phyloP scores from a whole-genome alignment of 805 yeast species.

The Scheffersomyces amazonensis region DNA sequence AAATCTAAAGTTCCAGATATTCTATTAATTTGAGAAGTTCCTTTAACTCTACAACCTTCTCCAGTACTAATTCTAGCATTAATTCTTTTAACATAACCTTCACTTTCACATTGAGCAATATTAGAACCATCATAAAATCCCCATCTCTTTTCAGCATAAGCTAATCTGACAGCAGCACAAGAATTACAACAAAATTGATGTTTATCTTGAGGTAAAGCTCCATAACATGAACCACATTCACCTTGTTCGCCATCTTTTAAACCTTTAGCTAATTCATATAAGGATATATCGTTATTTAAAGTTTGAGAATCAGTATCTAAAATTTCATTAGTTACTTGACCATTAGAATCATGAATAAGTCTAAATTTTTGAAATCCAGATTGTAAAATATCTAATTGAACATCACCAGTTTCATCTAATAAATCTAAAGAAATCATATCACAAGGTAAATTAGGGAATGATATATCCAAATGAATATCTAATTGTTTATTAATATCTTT shows the following conservation, averaged over 20 bases:
- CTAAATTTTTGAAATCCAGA: slow-evolving; percentile 74
- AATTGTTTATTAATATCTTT: slow-evolving; percentile 71
- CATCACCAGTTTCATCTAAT: slow-evolving; percentile 85
- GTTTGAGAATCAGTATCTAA: slow-evolving; percentile 21
- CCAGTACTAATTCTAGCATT: slow-evolving; percentile 46
- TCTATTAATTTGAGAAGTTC: slow-evolving; percentile 75
- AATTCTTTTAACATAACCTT: slow-evolving; percentile 73
- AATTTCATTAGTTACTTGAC: slow-evolving; percentile 17
- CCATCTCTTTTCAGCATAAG: slow-evolving; percentile 80
- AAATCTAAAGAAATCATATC: slow-evolving; percentile 77
- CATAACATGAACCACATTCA: slow-evolving; percentile 90
- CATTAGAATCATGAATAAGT: slow-evolving; percentile 49
- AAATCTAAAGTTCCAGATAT: slow-evolving; percentile 90
- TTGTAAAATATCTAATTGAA: slow-evolving; percentile 67
- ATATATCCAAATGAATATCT: slow-evolving; percentile 76
- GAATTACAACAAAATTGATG: slow-evolving; percentile 73
- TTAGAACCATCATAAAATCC: slow-evolving; percentile 85
- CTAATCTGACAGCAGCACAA: slow-evolving; percentile 76
- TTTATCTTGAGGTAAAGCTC: slow-evolving; percentile 62
- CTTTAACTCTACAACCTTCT: slow-evolving; percentile 89
- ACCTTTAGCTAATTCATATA: slow-evolving; percentile 30
- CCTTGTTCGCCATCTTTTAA: slow-evolving; percentile 26
- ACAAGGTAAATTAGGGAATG: slow-evolving; percentile 86
- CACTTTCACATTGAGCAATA: slow-evolving; percentile 86
- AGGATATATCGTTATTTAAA: slow-evolving; percentile 20